Percentiles rank a stretch among this genome's conserved stretches.
phyloP scores from a whole-genome alignment of 345 rosid species.

The Microthlaspi erraticum region DNA sequence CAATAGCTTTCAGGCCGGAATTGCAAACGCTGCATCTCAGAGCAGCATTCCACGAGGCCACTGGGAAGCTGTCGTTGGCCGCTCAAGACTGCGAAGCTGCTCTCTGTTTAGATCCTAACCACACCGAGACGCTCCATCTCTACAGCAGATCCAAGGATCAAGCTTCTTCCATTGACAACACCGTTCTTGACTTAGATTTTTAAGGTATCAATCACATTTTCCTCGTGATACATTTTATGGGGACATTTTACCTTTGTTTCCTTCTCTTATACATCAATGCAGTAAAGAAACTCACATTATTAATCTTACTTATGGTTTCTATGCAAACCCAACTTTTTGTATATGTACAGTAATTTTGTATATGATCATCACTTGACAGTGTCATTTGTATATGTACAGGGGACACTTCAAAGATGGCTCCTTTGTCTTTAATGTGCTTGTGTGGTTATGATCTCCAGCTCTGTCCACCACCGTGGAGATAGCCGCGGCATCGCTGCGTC shows the following conservation, averaged over 20 bases:
- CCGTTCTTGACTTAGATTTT: conserved; percentile 32
- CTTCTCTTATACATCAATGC: conserved; percentile 3
- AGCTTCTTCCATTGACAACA: conserved; percentile 48
- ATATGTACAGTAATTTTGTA: conserved; percentile 21
- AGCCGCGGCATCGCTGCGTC: conserved; percentile 73
- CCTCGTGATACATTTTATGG: conserved; percentile 9
- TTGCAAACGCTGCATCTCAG: conserved; percentile 92
- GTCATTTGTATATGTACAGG: conserved; percentile 38
- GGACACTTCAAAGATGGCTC: conserved; percentile 25
- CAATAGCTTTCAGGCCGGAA: conserved; percentile 88
- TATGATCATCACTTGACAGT: conserved; percentile 35
- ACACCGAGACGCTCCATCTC: conserved; percentile 73
- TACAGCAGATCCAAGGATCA: conserved; percentile 64
- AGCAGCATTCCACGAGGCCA: conserved; percentile 89
- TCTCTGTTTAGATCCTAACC: conserved; percentile 85
- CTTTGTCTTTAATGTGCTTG: conserved; percentile 49
- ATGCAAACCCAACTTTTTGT: conserved; percentile 24
- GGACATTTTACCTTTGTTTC: background rate
- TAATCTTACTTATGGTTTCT: conserved; percentile 21
- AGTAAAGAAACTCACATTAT: conserved; percentile 26
- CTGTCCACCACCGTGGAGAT: conserved; percentile 98
- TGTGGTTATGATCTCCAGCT: conserved; percentile 81
- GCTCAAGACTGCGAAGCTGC: conserved; percentile 87
- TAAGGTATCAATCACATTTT: conserved; percentile 29
- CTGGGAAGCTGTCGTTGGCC: conserved; percentile 67